Evolutionary conservation across 1,139 yeast genomes (phyloP).

Genomic region (Candida mesenterica): DNA sequence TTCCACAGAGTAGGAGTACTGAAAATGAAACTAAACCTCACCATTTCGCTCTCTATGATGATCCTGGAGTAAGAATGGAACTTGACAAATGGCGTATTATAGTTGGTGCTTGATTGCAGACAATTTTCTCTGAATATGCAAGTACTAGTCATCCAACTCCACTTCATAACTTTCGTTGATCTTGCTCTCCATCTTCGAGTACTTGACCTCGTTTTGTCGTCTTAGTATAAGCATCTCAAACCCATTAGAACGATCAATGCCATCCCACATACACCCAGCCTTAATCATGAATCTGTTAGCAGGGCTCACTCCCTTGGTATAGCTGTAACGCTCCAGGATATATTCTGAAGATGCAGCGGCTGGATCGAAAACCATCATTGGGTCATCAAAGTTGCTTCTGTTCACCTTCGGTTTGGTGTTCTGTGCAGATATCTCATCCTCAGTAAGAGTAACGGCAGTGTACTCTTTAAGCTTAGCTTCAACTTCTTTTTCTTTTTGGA

Average conservation of each 20-base stretch:
- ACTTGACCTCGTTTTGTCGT: conserved; percentile 48
- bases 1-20: no score
- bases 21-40: no score
- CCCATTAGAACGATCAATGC: conserved; percentile 89
- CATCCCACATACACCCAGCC: conserved; percentile 93
- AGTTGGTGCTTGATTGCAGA: no score
- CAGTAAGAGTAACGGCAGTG: conserved; percentile 48
- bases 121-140: no score
- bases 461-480: conserved; percentile 25
- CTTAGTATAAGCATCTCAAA: conserved; percentile 69
- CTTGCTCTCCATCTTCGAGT: conserved; percentile 22
- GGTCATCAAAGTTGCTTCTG: conserved; percentile 58
- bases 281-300: conserved; percentile 71
- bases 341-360: no score
- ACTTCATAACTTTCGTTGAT: conserved; percentile 27
- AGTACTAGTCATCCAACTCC: no score
- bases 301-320: conserved; percentile 52
- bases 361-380: conserved; percentile 54
- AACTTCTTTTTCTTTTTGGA: conserved; percentile 25
- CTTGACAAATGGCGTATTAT: no score
- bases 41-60: no score
- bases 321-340: conserved; percentile 5
- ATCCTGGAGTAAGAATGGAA: no score
- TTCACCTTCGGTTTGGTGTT: conserved; percentile 17
- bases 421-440: conserved; percentile 12